Percentiles rank a stretch among this genome's conserved stretches.
Conservation (phyloP, 805 yeast genomes). For the Wickerhamomyces tratensis region DNA sequence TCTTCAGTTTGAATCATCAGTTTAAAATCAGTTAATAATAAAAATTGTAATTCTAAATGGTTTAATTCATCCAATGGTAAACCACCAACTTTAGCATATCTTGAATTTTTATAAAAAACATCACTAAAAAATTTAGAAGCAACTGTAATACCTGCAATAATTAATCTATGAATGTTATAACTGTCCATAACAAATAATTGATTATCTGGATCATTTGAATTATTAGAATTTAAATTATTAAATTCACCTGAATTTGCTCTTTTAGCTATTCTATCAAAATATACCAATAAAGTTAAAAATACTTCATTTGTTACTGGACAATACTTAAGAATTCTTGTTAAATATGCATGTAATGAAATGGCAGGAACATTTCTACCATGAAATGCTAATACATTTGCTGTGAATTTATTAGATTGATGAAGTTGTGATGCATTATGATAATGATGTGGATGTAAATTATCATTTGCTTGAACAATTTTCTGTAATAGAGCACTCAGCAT, state of each 20-base stretch:
- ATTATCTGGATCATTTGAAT: slow-evolving; percentile 18
- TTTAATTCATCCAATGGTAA: slow-evolving; percentile 88
- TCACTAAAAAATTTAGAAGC: slow-evolving; percentile 92
- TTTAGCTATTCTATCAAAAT: slow-evolving; percentile 89
- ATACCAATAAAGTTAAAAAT: slow-evolving; percentile 79
- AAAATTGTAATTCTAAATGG: slow-evolving; percentile 83
- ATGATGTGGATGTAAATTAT: slow-evolving; percentile 65
- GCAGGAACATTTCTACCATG: slow-evolving; percentile 96
- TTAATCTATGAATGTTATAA: slow-evolving; percentile 87
- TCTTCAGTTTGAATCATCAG: slow-evolving; percentile 86
- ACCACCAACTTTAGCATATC: slow-evolving; percentile 96
- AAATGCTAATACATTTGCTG: slow-evolving; percentile 74
- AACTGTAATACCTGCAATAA: slow-evolving; percentile 92
- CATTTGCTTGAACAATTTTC: slow-evolving; percentile 86
- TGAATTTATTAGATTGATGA: slow-evolving; percentile 31
- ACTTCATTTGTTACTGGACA: slow-evolving; percentile 99
- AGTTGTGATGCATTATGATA: slow-evolving; percentile 27
- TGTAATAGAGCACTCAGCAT: slow-evolving; percentile 84
- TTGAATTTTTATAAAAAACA: slow-evolving; percentile 85
- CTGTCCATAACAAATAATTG: slow-evolving; percentile 92
- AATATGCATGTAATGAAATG: slow-evolving; percentile 82
- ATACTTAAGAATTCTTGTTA: slow-evolving; percentile 84
- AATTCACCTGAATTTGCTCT: slow-evolving; percentile 50
- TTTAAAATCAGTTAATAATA: slow-evolving; percentile 76
- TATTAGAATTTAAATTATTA: slow-evolving; percentile 5